phyloP scores from a whole-genome alignment of 2,329 filamentous ascomycete genomes.

The Tricladium varicosporioides region DNA sequence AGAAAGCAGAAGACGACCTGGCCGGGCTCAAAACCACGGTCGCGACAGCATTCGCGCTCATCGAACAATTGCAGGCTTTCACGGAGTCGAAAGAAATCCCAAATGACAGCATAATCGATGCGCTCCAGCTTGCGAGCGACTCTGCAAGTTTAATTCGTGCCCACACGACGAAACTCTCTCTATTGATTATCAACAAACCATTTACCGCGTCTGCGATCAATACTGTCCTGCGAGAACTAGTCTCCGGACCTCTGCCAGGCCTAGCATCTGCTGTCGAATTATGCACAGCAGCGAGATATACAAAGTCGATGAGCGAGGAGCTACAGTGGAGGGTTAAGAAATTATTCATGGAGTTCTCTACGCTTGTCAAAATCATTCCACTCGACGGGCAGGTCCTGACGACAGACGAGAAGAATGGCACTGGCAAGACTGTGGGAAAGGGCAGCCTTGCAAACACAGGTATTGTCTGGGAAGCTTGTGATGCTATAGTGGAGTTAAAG shows the following conservation, averaged over 20 bases:
- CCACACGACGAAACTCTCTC: constrained; percentile 82
- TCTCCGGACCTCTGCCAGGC: constrained; percentile 69
- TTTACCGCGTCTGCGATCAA: constrained; percentile 77
- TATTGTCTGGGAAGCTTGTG: constrained; percentile 80
- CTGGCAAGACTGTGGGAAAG: constrained; percentile 38
- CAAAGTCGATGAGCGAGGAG: constrained; percentile 61
- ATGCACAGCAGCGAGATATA: constrained; percentile 61
- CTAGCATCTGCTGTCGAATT: constrained; percentile 69
- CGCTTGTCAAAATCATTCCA: constrained; percentile 59
- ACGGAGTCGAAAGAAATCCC: constrained; percentile 8
- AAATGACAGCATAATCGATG: constrained; percentile 41
- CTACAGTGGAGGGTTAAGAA: constrained; percentile 57
- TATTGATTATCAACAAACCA: constrained; percentile 82
- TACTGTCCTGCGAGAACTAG: constrained; percentile 70
- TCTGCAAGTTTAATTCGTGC: constrained; percentile 72
- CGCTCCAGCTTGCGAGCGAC: constrained; percentile 69
- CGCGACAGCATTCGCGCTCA: constrained; percentile 20
- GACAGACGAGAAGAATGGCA: constrained; percentile 46
- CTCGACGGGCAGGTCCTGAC: constrained; percentile 53
- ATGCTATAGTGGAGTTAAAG: constrained; percentile 64
- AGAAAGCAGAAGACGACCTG: constrained; percentile 20
- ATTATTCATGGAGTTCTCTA: constrained; percentile 60
- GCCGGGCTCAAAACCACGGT: constrained; percentile 26
- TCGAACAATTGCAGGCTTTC: constrained; percentile 26
- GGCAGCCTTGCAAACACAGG: constrained; percentile 67